Base-by-base conservation (phyloP, 208 protist species). In the Trypanosoma platydactyli region DNA sequence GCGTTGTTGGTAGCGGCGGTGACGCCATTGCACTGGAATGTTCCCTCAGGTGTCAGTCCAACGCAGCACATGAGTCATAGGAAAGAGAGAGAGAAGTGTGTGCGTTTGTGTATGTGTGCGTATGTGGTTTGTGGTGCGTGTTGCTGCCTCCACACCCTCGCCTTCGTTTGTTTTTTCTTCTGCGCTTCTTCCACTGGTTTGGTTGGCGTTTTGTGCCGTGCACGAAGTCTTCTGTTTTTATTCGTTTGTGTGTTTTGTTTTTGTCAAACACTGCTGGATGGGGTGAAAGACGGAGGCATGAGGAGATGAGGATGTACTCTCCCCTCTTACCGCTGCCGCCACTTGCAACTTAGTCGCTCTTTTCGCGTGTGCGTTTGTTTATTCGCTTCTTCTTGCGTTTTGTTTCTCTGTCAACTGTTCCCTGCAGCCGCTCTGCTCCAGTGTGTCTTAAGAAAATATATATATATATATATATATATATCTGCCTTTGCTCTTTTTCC, bases 351-450 rank as follows among this genome's bases (percentile, higher is more conserved):
- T 9, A 16, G 35, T 35, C 52, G 24, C 30, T 58, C 27, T 57
- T 56, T 64, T 60, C n/a, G 7, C 29, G 33, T 35, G 24, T 68
- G 60, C 45, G 64, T 52, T 38, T 60, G 56, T 25, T 73, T 22
- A 40, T 42, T 53, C 18, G 57, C 24, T 54, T 53, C 22, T 61
- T 56, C 53, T 65, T 51, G 67, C 68, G 46, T 66, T 74, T 60
- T 16, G 7, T 68, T 61, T 55, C 44, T 44, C 29, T 22, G 0
- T 49, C 38, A 3, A 50, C 20, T 49, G 50, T 29, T 58, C 55
- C 35, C 60, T 52, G 24, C 54, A 51, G 42, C 45, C 46, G 13
- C 40, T 72, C 33, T 22, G 54, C 40, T 53, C n/a, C n/a, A n/a
- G n/a, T n/a, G 55, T 63, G 29, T 64, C 49, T 24, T 18, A 35